phyloP scores from a whole-genome alignment of 805 yeast genomes.

The Candida vartiovaarae region DNA sequence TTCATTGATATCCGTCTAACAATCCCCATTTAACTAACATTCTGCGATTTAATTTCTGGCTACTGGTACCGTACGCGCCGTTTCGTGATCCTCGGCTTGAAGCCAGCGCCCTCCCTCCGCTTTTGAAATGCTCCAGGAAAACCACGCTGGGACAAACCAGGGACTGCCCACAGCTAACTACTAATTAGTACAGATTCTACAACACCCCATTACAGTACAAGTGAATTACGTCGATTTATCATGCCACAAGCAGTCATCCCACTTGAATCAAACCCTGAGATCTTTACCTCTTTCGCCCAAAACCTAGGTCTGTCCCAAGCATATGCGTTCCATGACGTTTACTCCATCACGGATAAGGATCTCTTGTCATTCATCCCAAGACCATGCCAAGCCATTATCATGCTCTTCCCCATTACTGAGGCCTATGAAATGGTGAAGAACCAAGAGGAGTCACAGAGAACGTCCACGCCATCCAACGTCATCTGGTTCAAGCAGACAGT shows the following conservation, averaged over 20 bases:
- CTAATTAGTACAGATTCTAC: no score
- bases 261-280: slow-evolving; percentile 82
- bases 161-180: no score
- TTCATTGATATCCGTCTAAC: no score
- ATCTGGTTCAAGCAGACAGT: slow-evolving; percentile 85
- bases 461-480: slow-evolving; percentile 24
- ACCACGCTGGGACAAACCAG: no score
- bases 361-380: slow-evolving; percentile 72
- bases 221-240: no score
- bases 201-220: no score
- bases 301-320: slow-evolving; percentile 59
- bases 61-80: no score
- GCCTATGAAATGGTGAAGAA: slow-evolving; percentile 47
- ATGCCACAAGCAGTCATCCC: slow-evolving; percentile 57
- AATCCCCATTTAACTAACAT: no score
- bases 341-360: slow-evolving; percentile 80
- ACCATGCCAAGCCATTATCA: slow-evolving; percentile 68
- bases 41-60: no score
- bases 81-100: no score
- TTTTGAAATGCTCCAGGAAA: no score
- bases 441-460: slow-evolving; percentile 28
- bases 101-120: no score
- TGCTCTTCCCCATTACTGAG: slow-evolving; percentile 74
- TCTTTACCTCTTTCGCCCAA: slow-evolving; percentile 64
- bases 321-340: slow-evolving; percentile 70